Percentiles rank a stretch among this genome's conserved stretches.
Conservation (phyloP, 2,329 filamentous ascomycete genomes). For the Aspergillus felis region DNA sequence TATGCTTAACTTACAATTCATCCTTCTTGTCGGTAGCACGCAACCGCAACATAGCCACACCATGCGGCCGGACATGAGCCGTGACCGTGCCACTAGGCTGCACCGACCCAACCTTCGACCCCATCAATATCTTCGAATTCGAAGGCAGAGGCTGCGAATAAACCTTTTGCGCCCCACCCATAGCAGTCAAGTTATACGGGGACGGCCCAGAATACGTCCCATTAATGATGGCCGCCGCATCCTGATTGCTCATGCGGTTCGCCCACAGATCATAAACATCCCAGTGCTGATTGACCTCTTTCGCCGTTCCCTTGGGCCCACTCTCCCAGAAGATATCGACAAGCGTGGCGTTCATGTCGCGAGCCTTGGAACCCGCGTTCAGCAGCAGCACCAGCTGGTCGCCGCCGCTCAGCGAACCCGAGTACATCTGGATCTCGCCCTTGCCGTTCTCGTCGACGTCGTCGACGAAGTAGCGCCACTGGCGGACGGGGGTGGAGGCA, state of each 20-base stretch:
- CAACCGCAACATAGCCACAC: conserved; percentile 49
- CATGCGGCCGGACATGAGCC: conserved; percentile 47
- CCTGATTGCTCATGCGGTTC: conserved; percentile 45
- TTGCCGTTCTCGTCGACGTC: conserved; percentile 41
- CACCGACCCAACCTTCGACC: conserved; percentile 44
- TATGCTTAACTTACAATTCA: conserved; percentile 35
- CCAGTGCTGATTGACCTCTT: background rate
- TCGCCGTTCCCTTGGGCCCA: conserved; percentile 8
- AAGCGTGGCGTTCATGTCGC: conserved; percentile 49
- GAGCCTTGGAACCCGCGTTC: conserved; percentile 44
- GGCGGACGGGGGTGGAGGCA: conserved; percentile 35
- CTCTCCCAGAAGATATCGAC: conserved; percentile 52
- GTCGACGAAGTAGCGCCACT: conserved; percentile 43
- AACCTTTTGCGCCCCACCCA: conserved; percentile 25
- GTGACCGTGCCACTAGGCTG: conserved; percentile 40
- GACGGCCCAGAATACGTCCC: conserved; percentile 28
- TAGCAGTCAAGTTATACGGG: conserved; percentile 47
- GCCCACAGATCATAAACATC: background rate
- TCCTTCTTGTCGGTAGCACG: conserved; percentile 41
- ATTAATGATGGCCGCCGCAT: conserved; percentile 44
- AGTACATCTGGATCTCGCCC: conserved; percentile 50
- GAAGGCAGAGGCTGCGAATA: conserved; percentile 41
- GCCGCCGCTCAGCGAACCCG: conserved; percentile 44
- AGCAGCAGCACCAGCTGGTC: conserved; percentile 49
- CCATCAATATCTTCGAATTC: conserved; percentile 38